phyloP scores from a whole-genome alignment of 257 asterid genomes.

The Oldenlandia corymbosa region DNA sequence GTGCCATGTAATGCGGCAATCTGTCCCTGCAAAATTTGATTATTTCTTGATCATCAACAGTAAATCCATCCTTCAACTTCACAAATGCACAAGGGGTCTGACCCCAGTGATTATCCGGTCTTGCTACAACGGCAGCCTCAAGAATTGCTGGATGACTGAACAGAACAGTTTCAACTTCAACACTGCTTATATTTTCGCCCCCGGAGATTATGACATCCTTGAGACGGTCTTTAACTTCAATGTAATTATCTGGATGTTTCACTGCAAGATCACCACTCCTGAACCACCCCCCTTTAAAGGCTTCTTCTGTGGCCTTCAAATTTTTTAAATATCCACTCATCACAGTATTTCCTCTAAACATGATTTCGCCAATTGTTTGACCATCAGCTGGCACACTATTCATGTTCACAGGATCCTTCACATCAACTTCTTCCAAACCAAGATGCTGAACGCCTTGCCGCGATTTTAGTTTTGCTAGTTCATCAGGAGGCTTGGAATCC shows the following conservation, averaged over 20 bases:
- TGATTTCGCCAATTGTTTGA: conserved; percentile 28
- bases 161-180: conserved; percentile 33
- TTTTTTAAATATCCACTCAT: conserved; percentile 37
- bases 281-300: conserved; percentile 37
- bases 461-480: conserved; percentile 24
- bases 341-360: conserved; percentile 39
- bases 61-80: conserved; percentile 29
- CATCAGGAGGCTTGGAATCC: conserved; percentile 28
- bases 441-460: conserved; percentile 34
- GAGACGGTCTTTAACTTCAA: conserved; percentile 29
- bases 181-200: conserved; percentile 37
- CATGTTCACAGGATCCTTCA: conserved; percentile 20
- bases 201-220: conserved; percentile 39
- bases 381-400: conserved; percentile 31
- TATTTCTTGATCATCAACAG: conserved; percentile 19
- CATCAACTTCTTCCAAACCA: conserved; percentile 27
- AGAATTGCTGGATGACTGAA: conserved; percentile 30
- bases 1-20: conserved; percentile 40
- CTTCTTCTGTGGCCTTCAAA: conserved; percentile 28
- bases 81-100: conserved; percentile 43
- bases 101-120: conserved; percentile 43
- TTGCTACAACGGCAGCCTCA: conserved; percentile 39
- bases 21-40: conserved; percentile 30
- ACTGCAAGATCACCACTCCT: conserved; percentile 35
- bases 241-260: conserved; percentile 34